Base-by-base conservation (phyloP, 306 rosid species). In the Abrus precatorius region DNA sequence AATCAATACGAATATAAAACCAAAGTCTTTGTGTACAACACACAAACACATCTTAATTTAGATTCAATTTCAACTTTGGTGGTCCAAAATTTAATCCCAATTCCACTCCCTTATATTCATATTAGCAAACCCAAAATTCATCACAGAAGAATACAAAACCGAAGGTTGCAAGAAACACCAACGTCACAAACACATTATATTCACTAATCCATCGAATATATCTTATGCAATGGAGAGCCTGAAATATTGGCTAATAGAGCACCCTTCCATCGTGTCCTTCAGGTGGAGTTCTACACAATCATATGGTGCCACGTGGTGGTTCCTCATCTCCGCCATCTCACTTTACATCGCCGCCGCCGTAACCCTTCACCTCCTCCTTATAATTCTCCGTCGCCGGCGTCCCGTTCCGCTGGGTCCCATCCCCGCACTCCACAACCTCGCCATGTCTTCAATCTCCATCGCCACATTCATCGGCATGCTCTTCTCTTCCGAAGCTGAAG, bases 301-400 rank as follows among this genome's bases (percentile, higher is more conserved):
- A 2, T 93, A 87, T 84, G 91, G 94, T 52, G 87, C 89, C 82
- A 93, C 97, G 30, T 93, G 94, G 92, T 72, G 75, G 47, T 91
- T 91, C 80, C 88, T 89, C 76, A 9, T 91, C 79, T 57, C 89
- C 1, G 89, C 91, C 49, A 85, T 88, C 12, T 34, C 88, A 9
- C 13, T 75, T 41, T 91, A 93, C 82, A 33, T 88, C 60, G 50
- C 69, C 76, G 38, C 79, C 83, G 87, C 91, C 9, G 5, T 63
- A 1, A 10, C 69, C 12, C 87, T 91, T 50, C 89, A 89, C 73
- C 56, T 84, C 72, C 2, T 89, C 66, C 90, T 89, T 30, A 38
- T 11, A 11, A 5, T 89, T 48, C 67, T 44, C 79, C 80, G 83
- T 1, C 72, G 86, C 62, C 70, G 77, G 8, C 90, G 89, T 1